Evolutionary conservation across 2,329 filamentous ascomycete genomes (phyloP), one percentile per base, ranked within the genome.

Genomic region (Calonectria fujianensis): DNA sequence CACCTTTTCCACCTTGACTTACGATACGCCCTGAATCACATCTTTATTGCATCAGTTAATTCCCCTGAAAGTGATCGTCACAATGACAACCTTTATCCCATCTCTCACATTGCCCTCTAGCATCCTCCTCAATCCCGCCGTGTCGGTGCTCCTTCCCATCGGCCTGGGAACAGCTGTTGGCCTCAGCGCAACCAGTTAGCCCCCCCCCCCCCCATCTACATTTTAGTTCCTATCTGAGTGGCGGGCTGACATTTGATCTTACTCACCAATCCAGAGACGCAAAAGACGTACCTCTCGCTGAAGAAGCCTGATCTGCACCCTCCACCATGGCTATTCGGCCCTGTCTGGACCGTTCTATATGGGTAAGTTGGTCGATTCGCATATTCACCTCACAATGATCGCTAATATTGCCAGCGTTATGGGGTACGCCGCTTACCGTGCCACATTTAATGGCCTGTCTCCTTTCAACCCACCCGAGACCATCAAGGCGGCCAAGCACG

Each of bases 371-470:
- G 57, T 70, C 70, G 14, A 27, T 45, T 52, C 51, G 65, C 31
- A 24, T 9, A n/a, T 18, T 59, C 48, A 45, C n/a, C 63, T 8
- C 14, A 48, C 27, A 27, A 68, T 59, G 70, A 32, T 71, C 14
- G 2, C 24, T 39, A 71, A 35, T 14, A 39, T 45, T 37, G 2
- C 2, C 29, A 88, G 86, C 1, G 84, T 94, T 27, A 98, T 98
- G 95, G 96, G 96, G 74, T 98, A 97, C 85, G 94, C 95, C 29
- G 93, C 95, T 45, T 93, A 98, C 86, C 93, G 95, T 59, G 95
- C 94, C 70, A 93, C 94, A 82, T 90, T 85, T 27, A 87, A 87
- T 14, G 93, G 93, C 61, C 90, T 93, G 66, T 88, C 89, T 9
- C 91, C 92, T n/a, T 82, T 89, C 50, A 84, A 89, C 48, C 87